Base-by-base conservation (phyloP, 306 rosid genomes). In the Casuarina glauca region DNA sequence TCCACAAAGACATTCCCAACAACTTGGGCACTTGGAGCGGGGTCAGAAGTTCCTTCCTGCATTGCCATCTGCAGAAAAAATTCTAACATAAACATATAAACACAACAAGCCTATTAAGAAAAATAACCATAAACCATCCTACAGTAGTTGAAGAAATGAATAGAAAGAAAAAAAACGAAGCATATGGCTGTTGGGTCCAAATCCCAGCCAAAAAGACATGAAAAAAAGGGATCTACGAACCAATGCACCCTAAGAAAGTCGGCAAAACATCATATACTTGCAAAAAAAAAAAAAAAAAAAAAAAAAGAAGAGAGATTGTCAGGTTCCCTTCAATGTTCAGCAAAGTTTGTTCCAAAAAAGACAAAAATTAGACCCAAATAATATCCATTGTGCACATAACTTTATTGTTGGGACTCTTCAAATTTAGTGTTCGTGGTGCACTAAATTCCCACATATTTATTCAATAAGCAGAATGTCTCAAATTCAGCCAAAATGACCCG, bases 1-100 rank as follows among this genome's bases (percentile, higher is more conserved):
- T 89, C 91, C 86, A 96, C 98, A 85, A 96, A 96, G 61, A 96
- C 98, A 82, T 93, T 91, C 66, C 97, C 99, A 54, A 96, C 99
- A 72, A 91, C 91, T 88, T 96, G 88, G 64, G 99, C 97, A 85
- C 90, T 86, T 36, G 91, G 97, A 83, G 89, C 82, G 89, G 41
- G 71, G 87, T 87, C 83, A 84, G 97, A 85, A 89, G 72, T 89
- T 50, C 84, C 88, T 84, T 92, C 98, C 88, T 85, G 93, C 93
- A 81, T 82, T 84, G 92, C 93, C 97, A 92, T 95, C 98, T 92
- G 79, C 66, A 75, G 64, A 72, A 35, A 13, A 69, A 73, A 26
- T 55, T 12, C 11, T 46, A 75, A 74, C 67, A 70, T 26, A n/a
- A 48, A 74, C 43, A 79, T 57, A 73, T 38, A 36, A 61, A 9